These are phyloP conservation scores for Prunus mongolica DNA, from an alignment of 306 rosid species.

Conservation along the genomic window DNA sequence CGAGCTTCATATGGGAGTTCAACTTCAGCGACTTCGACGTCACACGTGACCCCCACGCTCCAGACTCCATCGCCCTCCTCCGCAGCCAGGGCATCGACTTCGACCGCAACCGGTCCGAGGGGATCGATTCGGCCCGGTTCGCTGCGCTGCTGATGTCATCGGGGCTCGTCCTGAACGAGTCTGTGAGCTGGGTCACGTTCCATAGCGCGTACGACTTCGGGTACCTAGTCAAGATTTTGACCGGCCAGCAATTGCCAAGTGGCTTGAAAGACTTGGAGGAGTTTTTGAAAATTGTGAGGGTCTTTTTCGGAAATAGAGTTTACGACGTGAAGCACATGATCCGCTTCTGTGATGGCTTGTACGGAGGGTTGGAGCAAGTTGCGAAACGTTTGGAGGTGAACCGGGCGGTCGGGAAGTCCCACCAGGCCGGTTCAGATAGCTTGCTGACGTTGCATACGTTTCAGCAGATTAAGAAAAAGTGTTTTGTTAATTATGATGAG, in stretches of 20 bases:
- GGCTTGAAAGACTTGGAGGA: conserved; percentile 42
- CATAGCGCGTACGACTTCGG: conserved; percentile 78
- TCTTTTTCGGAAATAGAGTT: conserved; percentile 44
- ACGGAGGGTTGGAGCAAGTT: conserved; percentile 67
- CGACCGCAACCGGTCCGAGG: conserved; percentile 35
- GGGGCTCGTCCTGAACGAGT: conserved; percentile 51
- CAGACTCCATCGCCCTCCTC: conserved; percentile 54
- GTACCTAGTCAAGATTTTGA: conserved; percentile 58
- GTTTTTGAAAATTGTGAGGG: conserved; percentile 32
- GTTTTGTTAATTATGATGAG: conserved; percentile 26
- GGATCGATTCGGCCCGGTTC: conserved; percentile 40
- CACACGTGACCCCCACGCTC: conserved; percentile 42
- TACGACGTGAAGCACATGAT: conserved; percentile 70
- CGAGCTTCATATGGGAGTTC: conserved; percentile 59
- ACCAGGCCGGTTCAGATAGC: conserved; percentile 78
- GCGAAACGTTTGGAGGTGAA: conserved; percentile 45
- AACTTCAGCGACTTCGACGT: conserved; percentile 57
- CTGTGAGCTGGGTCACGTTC: conserved; percentile 67
- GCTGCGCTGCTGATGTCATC: conserved; percentile 56
- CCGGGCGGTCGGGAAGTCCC: conserved; percentile 69
- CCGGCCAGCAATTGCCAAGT: conserved; percentile 30
- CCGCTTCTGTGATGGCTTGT: conserved; percentile 46
- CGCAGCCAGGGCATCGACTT: conserved; percentile 63
- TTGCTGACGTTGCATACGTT: conserved; percentile 67
- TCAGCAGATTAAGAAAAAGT: conserved; percentile 48